Conservation (phyloP, 305 asterid genomes). For the Rubia tinctorum region DNA sequence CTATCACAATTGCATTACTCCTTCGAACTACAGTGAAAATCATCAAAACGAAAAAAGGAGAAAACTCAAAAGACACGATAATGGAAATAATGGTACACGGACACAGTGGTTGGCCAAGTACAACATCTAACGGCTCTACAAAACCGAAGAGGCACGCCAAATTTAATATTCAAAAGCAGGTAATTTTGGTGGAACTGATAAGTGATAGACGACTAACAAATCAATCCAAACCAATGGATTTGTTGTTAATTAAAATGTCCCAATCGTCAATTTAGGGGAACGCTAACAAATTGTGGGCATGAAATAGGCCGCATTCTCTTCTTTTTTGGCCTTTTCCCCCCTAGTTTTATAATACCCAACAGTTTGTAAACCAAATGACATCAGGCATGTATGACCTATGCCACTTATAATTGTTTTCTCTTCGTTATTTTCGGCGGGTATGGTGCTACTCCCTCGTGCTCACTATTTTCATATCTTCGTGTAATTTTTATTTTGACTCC, state of each 20-base stretch:
- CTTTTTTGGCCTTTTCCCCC: background rate
- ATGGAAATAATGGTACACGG: background rate
- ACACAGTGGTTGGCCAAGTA: slow-evolving; percentile 12
- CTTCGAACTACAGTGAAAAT: too few species aligned
- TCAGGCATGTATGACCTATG: slow-evolving; percentile 35
- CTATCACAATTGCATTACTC: too few species aligned
- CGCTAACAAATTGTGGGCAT: slow-evolving; percentile 25
- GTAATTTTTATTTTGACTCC: too few species aligned
- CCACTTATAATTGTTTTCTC: slow-evolving; percentile 17
- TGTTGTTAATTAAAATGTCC: slow-evolving; percentile 11
- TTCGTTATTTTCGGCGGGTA: background rate
- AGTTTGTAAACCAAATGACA: slow-evolving; percentile 29
- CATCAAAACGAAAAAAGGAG: background rate
- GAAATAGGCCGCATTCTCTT: slow-evolving; percentile 10
- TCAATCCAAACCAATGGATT: slow-evolving; percentile 18
- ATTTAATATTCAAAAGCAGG: slow-evolving; percentile 28
- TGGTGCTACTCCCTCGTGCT: too few species aligned
- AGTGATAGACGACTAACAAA: slow-evolving; percentile 23
- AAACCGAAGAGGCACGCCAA: background rate
- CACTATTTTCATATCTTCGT: background rate
- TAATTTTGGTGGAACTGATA: slow-evolving; percentile 34
- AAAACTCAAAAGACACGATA: background rate
- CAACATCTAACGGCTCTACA: slow-evolving; percentile 9
- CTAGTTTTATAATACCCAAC: background rate
- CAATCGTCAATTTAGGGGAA: background rate